Percentiles rank a stretch among this genome's conserved stretches.
Evolutionary conservation across 176 grass and related monocot genomes (phyloP).

Genomic region (Chloris gayana): DNA sequence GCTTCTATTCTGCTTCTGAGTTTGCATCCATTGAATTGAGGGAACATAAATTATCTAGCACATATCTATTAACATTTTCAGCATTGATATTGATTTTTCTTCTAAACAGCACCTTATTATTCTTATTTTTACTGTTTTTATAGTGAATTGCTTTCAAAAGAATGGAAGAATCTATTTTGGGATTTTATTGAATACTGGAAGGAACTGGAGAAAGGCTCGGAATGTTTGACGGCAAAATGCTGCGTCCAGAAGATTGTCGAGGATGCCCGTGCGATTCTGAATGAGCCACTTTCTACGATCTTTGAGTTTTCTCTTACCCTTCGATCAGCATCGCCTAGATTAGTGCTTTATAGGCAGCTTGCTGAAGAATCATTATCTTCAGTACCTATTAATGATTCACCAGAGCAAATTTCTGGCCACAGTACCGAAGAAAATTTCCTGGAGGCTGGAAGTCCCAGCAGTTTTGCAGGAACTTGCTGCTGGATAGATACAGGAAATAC

Average conservation of each 20-base stretch:
- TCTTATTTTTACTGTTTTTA: slow-evolving; percentile 29
- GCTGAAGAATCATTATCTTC: slow-evolving; percentile 86
- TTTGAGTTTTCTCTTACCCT: slow-evolving; percentile 97
- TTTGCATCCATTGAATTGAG: not conserved
- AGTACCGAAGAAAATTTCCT: slow-evolving; percentile 34
- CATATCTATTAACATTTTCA: slow-evolving; percentile 26
- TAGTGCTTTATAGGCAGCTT: slow-evolving; percentile 83
- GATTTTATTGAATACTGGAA: slow-evolving; percentile 79
- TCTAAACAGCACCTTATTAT: slow-evolving; percentile 13
- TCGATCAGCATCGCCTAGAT: slow-evolving; percentile 84
- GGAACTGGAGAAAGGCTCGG: slow-evolving; percentile 69
- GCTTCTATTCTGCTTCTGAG: not conserved
- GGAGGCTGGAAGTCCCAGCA: slow-evolving; percentile 30
- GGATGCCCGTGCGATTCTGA: slow-evolving; percentile 70
- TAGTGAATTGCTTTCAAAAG: slow-evolving; percentile 90
- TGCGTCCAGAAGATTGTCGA: slow-evolving; percentile 76
- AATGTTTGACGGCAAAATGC: slow-evolving; percentile 87
- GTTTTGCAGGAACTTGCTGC: slow-evolving; percentile 71
- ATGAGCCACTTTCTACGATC: slow-evolving; percentile 64
- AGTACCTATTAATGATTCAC: slow-evolving; percentile 43
- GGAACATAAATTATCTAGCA: slow-evolving; percentile 22
- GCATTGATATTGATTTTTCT: slow-evolving; percentile 6
- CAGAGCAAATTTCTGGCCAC: slow-evolving; percentile 48
- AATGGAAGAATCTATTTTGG: slow-evolving; percentile 84
- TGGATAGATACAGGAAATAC: slow-evolving; percentile 86